Evolutionary conservation across 768 basidiomycete genomes (phyloP), one percentile per base, ranked within the genome.

Genomic region (Pisolithus orientalis): DNA sequence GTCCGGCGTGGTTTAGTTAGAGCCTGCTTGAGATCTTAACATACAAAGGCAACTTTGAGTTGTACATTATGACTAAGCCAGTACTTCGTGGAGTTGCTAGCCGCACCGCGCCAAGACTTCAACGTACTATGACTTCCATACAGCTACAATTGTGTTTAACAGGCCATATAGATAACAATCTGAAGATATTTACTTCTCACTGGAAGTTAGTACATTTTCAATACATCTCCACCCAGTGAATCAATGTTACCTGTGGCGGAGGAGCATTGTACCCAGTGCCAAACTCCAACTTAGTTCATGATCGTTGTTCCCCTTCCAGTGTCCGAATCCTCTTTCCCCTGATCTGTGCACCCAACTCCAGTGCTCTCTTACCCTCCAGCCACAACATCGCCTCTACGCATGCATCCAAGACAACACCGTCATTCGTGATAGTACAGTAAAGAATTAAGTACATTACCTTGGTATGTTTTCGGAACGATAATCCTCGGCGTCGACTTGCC

Each of bases 321-420:
- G 11, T 24, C 21, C 11, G 42, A 24, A 27, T 21, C 42, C 42
- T 43, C 31, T 47, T 62, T 21, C 72, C 69, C 34, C 82, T 67
- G 61, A 91, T 87, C 59, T 84, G 80, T 31, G 77, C 76, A 4
- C 87, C 87, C 42, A 87, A 68, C 61, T 84, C 83, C 6, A 90
- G 70, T 2, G 87, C 82, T 5, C 90, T 74, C 53, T 78, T 80
- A 0, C 85, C 89, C 65, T 92, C 90, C 24, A 93, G 69, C 84
- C 88, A 93, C 25, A 82, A 67, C 89, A 94, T 93, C 6, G 87
- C 83, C 64, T 92, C 91, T 84, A 68, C 34, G 53, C 55, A 62
- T 39, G 55, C 51, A 39, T 21, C 0, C 8, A 67, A 57, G 32
- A 59, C 29, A 27, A 44, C 48, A 49, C 49, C 21, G 17, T 54